These are phyloP conservation scores for Chlorencoelia australis DNA, from an alignment of 2,329 filamentous ascomycete species.

Conservation along the genomic window DNA sequence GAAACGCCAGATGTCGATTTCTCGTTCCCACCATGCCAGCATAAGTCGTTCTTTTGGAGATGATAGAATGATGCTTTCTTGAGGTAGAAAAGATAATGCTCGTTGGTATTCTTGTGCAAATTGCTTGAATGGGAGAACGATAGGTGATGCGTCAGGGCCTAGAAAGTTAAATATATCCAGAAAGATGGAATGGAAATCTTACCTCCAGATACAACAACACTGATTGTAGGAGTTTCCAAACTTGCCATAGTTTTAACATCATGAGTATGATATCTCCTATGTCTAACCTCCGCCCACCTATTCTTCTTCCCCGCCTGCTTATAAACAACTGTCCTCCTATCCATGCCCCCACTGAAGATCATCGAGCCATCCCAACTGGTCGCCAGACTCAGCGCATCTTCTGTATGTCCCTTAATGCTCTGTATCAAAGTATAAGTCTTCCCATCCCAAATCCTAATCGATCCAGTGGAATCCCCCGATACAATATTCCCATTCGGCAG, in stretches of 20 bases:
- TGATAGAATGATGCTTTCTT: conserved; percentile 62
- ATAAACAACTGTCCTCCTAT: conserved; percentile 77
- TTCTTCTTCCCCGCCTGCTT: conserved; percentile 52
- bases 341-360: conserved; percentile 86
- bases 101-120: conserved; percentile 74
- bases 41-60: conserved; percentile 65
- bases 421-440: conserved; percentile 85
- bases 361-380: conserved; percentile 69
- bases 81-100: conserved; percentile 73
- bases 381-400: conserved; percentile 84
- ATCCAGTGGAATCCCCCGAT: conserved; percentile 88
- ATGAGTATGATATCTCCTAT: conserved; percentile 79
- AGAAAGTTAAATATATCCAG: conserved; percentile 24
- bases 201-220: conserved; percentile 87
- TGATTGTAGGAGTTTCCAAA: conserved; percentile 75
- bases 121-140: conserved; percentile 70
- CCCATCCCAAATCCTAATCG: conserved; percentile 88
- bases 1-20: conserved; percentile 73
- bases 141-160: conserved; percentile 79
- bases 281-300: conserved; percentile 78
- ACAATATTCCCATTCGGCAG: conserved; percentile 82
- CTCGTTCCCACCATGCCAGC: conserved; percentile 85
- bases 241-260: conserved; percentile 92
- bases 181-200: conserved; percentile 24
- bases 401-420: conserved; percentile 74